phyloP scores from a whole-genome alignment of 176 grass and related monocot species.

The Raddia distichophylla region DNA sequence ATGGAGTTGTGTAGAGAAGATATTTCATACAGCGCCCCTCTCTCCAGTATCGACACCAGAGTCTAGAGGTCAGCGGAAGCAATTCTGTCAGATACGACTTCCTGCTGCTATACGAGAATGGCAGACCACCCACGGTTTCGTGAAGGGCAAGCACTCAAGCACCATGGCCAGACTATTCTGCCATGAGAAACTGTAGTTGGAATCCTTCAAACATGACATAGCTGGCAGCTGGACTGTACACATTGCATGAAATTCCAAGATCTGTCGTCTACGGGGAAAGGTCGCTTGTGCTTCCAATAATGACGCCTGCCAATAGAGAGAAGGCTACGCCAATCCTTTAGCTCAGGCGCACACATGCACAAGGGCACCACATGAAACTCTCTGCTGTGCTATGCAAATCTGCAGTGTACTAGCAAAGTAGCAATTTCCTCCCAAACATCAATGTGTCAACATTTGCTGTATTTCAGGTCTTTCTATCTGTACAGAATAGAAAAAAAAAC shows the following conservation, averaged over 20 bases:
- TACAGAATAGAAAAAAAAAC: not conserved
- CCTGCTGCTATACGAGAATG: not conserved
- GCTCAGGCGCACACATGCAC: not conserved
- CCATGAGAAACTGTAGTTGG: not conserved
- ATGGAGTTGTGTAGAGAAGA: not conserved
- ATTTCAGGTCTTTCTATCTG: not conserved
- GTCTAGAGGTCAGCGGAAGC: not conserved
- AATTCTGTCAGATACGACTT: conserved; percentile 11
- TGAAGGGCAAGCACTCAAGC: conserved; percentile 14
- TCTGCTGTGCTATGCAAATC: not conserved
- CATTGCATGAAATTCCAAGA: not conserved
- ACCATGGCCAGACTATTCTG: not conserved
- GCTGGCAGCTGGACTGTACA: conserved; percentile 26
- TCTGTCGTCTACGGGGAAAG: conserved; percentile 23
- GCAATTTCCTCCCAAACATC: not conserved
- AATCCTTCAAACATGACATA: not conserved
- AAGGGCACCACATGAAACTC: not conserved
- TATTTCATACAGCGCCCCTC: not conserved
- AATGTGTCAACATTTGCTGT: not conserved
- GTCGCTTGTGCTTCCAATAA: conserved; percentile 1
- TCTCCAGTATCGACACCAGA: not conserved
- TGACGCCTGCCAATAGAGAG: conserved; percentile 23
- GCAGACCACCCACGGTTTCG: conserved; percentile 34
- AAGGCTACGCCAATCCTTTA: not conserved
- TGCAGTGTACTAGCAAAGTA: not conserved